These are phyloP conservation scores for Lichtheimia ornata DNA, from an alignment of 371 early-diverging fungal species.

Conservation along the genomic window DNA sequence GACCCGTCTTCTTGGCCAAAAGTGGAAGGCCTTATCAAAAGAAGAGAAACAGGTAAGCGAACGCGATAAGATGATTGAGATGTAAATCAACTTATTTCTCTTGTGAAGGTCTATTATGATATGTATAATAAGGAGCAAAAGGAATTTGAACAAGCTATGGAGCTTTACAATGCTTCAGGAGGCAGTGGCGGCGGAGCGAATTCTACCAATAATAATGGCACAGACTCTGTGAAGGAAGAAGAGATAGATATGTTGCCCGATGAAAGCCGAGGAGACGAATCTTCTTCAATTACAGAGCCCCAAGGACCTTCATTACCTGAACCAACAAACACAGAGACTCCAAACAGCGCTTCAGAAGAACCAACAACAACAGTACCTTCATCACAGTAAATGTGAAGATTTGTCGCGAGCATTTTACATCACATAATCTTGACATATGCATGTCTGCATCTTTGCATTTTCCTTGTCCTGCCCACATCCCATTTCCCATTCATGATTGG, in stretches of 20 bases:
- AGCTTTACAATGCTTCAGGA: conserved; percentile 33
- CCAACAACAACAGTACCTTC: conserved; percentile 2
- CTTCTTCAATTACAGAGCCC: background rate
- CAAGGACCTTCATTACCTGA: background rate
- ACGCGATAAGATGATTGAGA: no score
- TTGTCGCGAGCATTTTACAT: no score
- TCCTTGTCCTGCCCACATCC: no score
- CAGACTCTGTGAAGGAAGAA: conserved; percentile 25
- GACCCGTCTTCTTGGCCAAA: conserved; percentile 45
- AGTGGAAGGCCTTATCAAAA: conserved; percentile 46
- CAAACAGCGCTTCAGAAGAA: background rate
- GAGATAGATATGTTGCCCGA: conserved; percentile 6
- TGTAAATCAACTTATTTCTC: background rate
- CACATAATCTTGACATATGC: no score
- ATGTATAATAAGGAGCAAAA: conserved; percentile 46
- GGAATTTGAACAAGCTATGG: conserved; percentile 44
- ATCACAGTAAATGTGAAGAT: background rate
- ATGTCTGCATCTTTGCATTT: no score
- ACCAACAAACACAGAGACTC: background rate
- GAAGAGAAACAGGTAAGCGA: conserved; percentile 42
- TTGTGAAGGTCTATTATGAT: conserved; percentile 41
- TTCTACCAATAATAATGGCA: background rate
- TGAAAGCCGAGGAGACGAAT: conserved; percentile 12
- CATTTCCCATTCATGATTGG: no score
- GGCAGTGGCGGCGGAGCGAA: conserved; percentile 6